Conservation (phyloP, 2,329 filamentous ascomycete genomes). For the Trichophyton simii region DNA sequence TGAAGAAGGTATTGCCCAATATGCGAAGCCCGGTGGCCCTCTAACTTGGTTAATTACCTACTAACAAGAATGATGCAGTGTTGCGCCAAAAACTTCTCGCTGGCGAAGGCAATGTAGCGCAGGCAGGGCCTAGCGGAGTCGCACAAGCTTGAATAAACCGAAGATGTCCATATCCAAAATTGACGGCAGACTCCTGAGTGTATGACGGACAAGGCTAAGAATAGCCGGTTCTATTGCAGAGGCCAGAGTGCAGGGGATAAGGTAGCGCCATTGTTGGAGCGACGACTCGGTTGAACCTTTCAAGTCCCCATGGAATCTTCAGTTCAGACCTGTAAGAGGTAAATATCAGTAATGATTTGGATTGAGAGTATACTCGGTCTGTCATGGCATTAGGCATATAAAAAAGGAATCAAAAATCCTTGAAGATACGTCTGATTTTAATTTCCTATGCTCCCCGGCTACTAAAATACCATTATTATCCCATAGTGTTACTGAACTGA, state of each 20-base stretch:
- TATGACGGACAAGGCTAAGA: not conserved
- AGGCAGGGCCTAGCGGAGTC: conserved; percentile 20
- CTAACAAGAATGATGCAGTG: conserved; percentile 23
- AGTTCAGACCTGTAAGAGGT: not conserved
- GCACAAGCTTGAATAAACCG: not conserved
- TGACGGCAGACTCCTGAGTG: too few species aligned
- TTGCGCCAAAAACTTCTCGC: conserved; percentile 42
- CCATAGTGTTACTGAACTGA: not conserved
- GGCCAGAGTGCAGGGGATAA: not conserved
- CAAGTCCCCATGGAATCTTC: not conserved
- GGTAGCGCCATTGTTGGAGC: not conserved
- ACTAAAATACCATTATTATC: too few species aligned
- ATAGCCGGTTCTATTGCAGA: not conserved
- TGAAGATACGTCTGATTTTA: too few species aligned
- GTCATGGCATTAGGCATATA: not conserved
- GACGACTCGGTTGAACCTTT: not conserved
- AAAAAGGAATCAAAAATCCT: not conserved
- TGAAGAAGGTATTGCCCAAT: conserved; percentile 58
- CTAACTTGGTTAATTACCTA: not conserved
- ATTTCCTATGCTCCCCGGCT: too few species aligned
- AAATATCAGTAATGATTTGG: not conserved
- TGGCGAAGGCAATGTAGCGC: conserved; percentile 28
- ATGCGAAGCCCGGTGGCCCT: not conserved
- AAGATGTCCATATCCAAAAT: not conserved
- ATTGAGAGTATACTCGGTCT: not conserved